These are phyloP conservation scores for Amanita fuliginea DNA, from an alignment of 768 basidiomycete species.

Conservation along the genomic window DNA sequence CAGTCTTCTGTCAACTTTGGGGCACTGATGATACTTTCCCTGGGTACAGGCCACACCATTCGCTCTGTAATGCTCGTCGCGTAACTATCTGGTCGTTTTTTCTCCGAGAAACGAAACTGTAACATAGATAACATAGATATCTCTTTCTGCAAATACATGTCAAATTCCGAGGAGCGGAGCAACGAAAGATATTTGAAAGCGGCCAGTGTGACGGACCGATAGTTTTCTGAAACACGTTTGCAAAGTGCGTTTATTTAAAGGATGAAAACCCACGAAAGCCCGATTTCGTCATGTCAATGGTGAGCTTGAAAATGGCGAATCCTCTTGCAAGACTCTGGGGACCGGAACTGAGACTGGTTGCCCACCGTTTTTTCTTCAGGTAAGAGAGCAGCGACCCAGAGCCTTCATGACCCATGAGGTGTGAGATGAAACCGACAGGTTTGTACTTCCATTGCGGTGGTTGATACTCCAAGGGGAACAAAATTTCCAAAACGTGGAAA, in stretches of 20 bases:
- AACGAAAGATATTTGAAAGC: slow-evolving; percentile 74
- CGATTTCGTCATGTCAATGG: slow-evolving; percentile 67
- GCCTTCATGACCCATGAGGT: slow-evolving; percentile 88
- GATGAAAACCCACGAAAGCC: slow-evolving; percentile 61
- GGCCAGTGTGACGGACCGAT: slow-evolving; percentile 57
- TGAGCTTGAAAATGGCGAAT: slow-evolving; percentile 85
- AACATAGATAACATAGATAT: slow-evolving; percentile 57
- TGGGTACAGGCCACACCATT: slow-evolving; percentile 76
- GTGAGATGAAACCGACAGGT: slow-evolving; percentile 64
- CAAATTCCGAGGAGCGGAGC: slow-evolving; percentile 48
- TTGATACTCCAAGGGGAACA: slow-evolving; percentile 69
- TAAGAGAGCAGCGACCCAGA: slow-evolving; percentile 86
- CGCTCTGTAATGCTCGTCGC: slow-evolving; percentile 64
- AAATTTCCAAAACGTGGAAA: slow-evolving; percentile 74
- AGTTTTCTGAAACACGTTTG: slow-evolving; percentile 42
- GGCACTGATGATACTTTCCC: slow-evolving; percentile 61
- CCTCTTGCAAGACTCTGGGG: slow-evolving; percentile 66
- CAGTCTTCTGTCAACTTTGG: slow-evolving; percentile 67
- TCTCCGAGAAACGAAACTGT: slow-evolving; percentile 82
- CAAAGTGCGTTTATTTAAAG: background rate
- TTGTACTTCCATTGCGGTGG: slow-evolving; percentile 66
- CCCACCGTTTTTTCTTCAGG: slow-evolving; percentile 84
- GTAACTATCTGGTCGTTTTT: slow-evolving; percentile 69
- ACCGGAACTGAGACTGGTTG: slow-evolving; percentile 62
- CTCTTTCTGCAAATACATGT: slow-evolving; percentile 68